Percentiles rank a stretch among this genome's conserved stretches.
phyloP scores from a whole-genome alignment of 164 flowering plant genomes.

The Kingdonia uniflora region DNA sequence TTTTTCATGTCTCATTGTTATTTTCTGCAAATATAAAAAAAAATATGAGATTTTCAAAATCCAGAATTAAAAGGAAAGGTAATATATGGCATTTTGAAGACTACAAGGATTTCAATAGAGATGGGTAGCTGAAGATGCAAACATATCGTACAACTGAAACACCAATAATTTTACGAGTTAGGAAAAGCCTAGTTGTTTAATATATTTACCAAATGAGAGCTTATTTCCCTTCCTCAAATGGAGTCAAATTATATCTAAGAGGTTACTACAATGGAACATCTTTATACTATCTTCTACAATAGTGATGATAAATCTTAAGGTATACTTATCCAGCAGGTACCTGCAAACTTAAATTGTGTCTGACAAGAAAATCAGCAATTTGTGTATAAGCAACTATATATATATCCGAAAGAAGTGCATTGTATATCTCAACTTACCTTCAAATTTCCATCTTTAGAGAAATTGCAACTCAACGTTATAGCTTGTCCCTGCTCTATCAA shows the following conservation, averaged over 20 bases:
- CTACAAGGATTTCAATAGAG: background rate
- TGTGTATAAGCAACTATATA: too few relatives aligned
- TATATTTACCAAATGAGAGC: background rate
- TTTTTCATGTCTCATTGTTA: conserved; percentile 26
- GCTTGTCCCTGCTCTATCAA: conserved; percentile 43
- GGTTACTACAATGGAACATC: too few relatives aligned
- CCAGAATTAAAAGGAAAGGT: conserved; percentile 1
- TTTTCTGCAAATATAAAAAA: conserved; percentile 32
- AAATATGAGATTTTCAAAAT: too few relatives aligned
- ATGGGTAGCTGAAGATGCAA: too few relatives aligned
- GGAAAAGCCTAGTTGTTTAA: background rate
- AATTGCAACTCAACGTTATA: conserved; percentile 58
- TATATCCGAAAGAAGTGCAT: background rate
- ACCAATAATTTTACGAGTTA: too few relatives aligned
- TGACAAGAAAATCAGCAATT: too few relatives aligned
- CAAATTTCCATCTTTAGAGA: conserved; percentile 36
- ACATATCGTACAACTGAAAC: too few relatives aligned
- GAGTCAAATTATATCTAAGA: too few relatives aligned
- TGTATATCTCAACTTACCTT: conserved; percentile 42
- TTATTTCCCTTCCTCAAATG: too few relatives aligned
- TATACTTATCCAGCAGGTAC: too few relatives aligned
- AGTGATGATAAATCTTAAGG: background rate
- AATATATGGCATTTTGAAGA: background rate
- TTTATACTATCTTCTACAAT: too few relatives aligned
- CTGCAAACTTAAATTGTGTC: too few relatives aligned